Conservation (phyloP, 2,329 filamentous ascomycete genomes). For the Fusarium oxysporum region DNA sequence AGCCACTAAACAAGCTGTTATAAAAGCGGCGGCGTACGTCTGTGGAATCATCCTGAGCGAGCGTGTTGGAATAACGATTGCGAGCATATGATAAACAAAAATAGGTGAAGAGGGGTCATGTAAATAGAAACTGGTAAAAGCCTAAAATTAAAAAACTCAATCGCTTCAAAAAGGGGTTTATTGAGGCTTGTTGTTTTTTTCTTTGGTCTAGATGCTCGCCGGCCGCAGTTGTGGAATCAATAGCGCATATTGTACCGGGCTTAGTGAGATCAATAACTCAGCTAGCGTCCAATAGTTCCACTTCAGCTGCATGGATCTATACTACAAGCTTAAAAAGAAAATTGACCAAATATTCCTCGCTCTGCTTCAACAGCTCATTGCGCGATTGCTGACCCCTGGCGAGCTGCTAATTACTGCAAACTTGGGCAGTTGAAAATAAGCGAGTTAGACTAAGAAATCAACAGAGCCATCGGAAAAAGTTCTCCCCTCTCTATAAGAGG, state of each 20-base stretch:
- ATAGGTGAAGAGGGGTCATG: neutral
- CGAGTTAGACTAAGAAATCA: neutral
- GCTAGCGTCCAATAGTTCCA: neutral
- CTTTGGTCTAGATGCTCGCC: neutral
- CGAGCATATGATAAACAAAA: accelerated
- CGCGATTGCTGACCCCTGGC: neutral
- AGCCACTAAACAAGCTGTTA: neutral
- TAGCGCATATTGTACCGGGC: neutral
- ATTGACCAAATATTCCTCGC: neutral
- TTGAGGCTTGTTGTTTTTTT: neutral
- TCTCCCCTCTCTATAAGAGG: neutral
- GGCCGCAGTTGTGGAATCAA: neutral
- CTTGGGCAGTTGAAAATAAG: neutral
- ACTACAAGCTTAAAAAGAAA: neutral
- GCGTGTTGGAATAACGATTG: neutral
- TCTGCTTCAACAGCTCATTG: neutral
- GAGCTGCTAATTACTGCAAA: neutral
- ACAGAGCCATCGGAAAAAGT: neutral
- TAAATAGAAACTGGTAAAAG: neutral
- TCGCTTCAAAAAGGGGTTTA: neutral
- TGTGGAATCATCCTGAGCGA: neutral
- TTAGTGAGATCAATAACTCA: neutral
- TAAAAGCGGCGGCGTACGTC: neutral
- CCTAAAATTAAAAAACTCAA: neutral
- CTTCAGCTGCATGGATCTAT: neutral